Percentiles rank a stretch among this genome's conserved stretches.
These are phyloP conservation scores for Carnegiea gigantea DNA, from an alignment of 179 eudicot genomes.

Conservation along the genomic window DNA sequence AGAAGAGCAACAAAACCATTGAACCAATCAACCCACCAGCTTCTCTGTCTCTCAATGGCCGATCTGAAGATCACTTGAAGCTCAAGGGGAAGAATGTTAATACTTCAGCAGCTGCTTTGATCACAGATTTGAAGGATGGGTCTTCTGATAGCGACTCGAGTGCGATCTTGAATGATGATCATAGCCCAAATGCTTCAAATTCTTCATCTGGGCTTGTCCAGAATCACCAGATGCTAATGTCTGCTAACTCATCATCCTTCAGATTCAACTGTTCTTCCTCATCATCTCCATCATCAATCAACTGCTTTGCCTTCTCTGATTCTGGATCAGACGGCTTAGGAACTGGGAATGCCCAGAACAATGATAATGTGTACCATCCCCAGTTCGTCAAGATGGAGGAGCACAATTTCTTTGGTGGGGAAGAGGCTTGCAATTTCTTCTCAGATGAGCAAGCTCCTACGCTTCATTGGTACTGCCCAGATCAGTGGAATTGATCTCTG, in stretches of 20 bases:
- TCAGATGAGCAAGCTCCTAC: constrained; percentile 79
- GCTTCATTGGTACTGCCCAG: constrained; percentile 67
- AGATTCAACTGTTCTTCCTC: constrained; percentile 29
- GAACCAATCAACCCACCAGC: constrained; percentile 22
- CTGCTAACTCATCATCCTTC: constrained; percentile 10
- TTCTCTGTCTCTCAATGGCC: constrained; percentile 4
- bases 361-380: constrained; percentile 29
- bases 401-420: constrained; percentile 64
- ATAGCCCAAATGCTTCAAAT: constrained; percentile 43
- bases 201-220: constrained; percentile 30
- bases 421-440: constrained; percentile 74
- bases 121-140: constrained; percentile 58
- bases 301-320: constrained; percentile 23
- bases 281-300: constrained; percentile 22
- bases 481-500: constrained; percentile 51
- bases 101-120: background rate
- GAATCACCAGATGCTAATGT: constrained; percentile 26
- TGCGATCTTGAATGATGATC: constrained; percentile 66
- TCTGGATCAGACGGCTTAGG: constrained; percentile 4
- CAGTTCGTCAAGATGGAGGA: constrained; percentile 76
- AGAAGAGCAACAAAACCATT: constrained; percentile 11
- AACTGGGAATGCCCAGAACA: constrained; percentile 13
- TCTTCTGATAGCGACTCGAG: constrained; percentile 81
- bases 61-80: constrained; percentile 22
- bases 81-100: constrained; percentile 11